These are phyloP conservation scores for Aspergillus olivimuriae DNA, from an alignment of 495 filamentous ascomycete genomes.

Conservation along the genomic window DNA sequence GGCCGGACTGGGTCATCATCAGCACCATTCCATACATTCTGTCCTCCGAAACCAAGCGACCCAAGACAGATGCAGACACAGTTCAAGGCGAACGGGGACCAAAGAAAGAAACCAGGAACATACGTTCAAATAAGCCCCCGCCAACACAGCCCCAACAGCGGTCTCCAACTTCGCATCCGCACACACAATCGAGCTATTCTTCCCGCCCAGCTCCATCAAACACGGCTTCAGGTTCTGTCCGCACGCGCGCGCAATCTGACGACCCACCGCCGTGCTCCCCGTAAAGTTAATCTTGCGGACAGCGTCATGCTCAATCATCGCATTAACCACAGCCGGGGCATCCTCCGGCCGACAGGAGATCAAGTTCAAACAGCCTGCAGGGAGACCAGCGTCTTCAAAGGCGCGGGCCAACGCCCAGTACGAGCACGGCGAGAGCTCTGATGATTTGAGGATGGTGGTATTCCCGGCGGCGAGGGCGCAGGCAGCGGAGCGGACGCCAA, in stretches of 20 bases:
- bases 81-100: neutral
- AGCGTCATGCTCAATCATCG: constrained; percentile 49
- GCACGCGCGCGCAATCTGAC: constrained; percentile 48
- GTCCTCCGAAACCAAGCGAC: too few species aligned
- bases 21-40: too few species aligned
- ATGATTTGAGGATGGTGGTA: constrained; percentile 67
- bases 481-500: constrained; percentile 60
- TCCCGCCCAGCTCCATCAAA: constrained; percentile 57
- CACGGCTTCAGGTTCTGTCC: constrained; percentile 51
- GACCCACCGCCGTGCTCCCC: constrained; percentile 49
- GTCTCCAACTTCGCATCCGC: constrained; percentile 49
- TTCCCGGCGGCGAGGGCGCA: constrained; percentile 80
- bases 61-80: neutral
- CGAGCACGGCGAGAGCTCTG: constrained; percentile 65
- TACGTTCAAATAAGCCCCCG: constrained; percentile 46
- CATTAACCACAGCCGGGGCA: constrained; percentile 47
- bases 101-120: constrained; percentile 9
- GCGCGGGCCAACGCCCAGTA: constrained; percentile 65
- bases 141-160: constrained; percentile 43
- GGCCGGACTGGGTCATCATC: constrained; percentile 47
- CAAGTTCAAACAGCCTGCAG: constrained; percentile 49
- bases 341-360: constrained; percentile 46
- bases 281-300: constrained; percentile 60
- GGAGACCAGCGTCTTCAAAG: constrained; percentile 66
- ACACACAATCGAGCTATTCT: constrained; percentile 53